Percentiles rank a stretch among this genome's conserved stretches.
Evolutionary conservation across 495 filamentous ascomycete genomes (phyloP).

Genomic region (Penicillium canescens): DNA sequence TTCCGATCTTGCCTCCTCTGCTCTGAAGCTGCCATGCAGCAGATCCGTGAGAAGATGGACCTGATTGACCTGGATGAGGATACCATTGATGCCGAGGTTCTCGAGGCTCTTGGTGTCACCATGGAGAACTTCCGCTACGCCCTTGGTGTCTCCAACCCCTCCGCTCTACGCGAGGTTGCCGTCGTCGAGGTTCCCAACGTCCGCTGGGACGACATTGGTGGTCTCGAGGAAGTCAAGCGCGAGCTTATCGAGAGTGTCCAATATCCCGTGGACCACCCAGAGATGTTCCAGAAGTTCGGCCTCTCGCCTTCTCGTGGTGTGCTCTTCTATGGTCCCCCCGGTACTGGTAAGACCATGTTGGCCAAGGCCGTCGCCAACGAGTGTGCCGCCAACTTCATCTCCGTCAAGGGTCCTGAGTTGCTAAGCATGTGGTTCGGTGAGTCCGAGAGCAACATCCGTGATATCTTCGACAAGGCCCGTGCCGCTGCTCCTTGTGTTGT

Average conservation of each 20-base stretch:
- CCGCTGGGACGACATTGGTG: slow-evolving; percentile 99
- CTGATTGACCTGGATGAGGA: slow-evolving; percentile 98
- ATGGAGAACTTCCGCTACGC: slow-evolving; percentile 99
- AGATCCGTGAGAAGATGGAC: slow-evolving; percentile 99
- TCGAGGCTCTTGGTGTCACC: slow-evolving; percentile 96
- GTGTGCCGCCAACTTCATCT: slow-evolving; percentile 99
- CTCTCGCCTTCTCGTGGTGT: slow-evolving; percentile 98
- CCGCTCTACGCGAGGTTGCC: slow-evolving; percentile 96
- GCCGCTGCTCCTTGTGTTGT: slow-evolving; percentile 98
- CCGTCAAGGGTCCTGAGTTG: slow-evolving; percentile 95
- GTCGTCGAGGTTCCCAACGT: slow-evolving; percentile 99
- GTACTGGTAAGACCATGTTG: slow-evolving; percentile 99
- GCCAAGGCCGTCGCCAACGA: slow-evolving; percentile 99
- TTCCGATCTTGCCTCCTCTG: slow-evolving; percentile 98
- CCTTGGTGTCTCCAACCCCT: slow-evolving; percentile 96
- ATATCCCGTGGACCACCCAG: slow-evolving; percentile 98
- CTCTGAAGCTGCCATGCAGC: slow-evolving; percentile 99
- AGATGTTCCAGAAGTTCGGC: slow-evolving; percentile 99
- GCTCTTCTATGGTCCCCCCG: slow-evolving; percentile 95
- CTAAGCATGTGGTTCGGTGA: slow-evolving; percentile 99
- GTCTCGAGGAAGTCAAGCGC: slow-evolving; percentile 96
- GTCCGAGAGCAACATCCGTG: slow-evolving; percentile 98
- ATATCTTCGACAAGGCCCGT: slow-evolving; percentile 99
- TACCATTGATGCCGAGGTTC: slow-evolving; percentile 96
- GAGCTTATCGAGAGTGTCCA: slow-evolving; percentile 99